Evolutionary conservation across 1,139 yeast genomes (phyloP).

Genomic region (Lizanozyma gosingica): DNA sequence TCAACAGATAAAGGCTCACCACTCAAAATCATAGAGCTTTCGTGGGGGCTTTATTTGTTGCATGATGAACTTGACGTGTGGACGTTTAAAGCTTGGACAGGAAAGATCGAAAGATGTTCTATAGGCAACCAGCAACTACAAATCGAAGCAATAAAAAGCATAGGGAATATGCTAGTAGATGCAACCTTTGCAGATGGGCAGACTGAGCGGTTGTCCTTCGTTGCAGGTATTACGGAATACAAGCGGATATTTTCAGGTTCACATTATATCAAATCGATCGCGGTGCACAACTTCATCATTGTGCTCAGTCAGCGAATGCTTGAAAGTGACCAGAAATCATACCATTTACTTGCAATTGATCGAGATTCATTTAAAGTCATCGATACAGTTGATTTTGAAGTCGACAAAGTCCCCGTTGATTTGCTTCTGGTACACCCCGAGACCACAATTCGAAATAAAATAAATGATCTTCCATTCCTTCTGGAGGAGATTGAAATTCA

Average conservation of each 20-base stretch:
- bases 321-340: background rate
- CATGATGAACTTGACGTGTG: background rate
- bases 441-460: background rate
- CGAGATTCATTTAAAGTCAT: background rate
- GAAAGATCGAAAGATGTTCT: background rate
- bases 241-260: background rate
- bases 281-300: background rate
- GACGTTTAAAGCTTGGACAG: background rate
- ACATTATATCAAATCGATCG: background rate
- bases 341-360: background rate
- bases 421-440: background rate
- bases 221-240: background rate
- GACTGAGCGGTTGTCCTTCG: background rate
- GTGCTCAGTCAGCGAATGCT: background rate
- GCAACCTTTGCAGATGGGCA: background rate
- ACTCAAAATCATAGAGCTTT: background rate
- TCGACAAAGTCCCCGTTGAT: background rate
- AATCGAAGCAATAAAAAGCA: background rate
- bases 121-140: background rate
- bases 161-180: background rate
- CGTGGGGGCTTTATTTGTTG: background rate
- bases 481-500: background rate
- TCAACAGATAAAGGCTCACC: background rate
- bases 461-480: background rate
- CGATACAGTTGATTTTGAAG: background rate